phyloP scores from a whole-genome alignment of 192 early-diverging fungal genomes.

The Mortierella alpina region DNA sequence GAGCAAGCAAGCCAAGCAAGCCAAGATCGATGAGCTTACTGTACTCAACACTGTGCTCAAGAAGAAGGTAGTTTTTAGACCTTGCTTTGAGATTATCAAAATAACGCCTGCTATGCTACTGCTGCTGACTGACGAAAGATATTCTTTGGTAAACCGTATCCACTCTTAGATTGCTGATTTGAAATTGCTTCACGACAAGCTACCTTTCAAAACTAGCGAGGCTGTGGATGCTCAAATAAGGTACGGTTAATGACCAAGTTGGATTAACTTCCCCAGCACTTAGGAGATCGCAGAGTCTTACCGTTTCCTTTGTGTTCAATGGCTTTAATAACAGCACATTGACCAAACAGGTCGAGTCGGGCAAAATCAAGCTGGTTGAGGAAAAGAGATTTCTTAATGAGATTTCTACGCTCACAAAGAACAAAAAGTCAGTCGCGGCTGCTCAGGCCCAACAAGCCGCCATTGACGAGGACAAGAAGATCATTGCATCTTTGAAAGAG shows the following conservation, averaged over 20 bases:
- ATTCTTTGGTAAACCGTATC: background rate
- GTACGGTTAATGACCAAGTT: conserved; percentile 40
- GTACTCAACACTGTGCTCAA: conserved; percentile 77
- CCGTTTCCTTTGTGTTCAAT: background rate
- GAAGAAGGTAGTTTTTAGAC: conserved; percentile 73
- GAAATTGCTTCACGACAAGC: conserved; percentile 79
- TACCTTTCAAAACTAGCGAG: conserved; percentile 80
- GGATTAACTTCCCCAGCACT: background rate
- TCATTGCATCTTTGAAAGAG: conserved; percentile 73
- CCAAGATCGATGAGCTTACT: conserved; percentile 79
- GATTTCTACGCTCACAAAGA: conserved; percentile 81
- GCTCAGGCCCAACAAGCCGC: conserved; percentile 64
- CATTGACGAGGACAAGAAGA: conserved; percentile 66
- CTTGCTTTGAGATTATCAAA: background rate
- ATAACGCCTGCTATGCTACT: background rate
- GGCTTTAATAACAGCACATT: conserved; percentile 59
- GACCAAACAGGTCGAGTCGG: conserved; percentile 83
- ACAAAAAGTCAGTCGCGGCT: conserved; percentile 76
- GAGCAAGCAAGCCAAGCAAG: conserved; percentile 73
- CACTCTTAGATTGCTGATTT: conserved; percentile 71
- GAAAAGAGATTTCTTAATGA: conserved; percentile 89
- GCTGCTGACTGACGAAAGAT: background rate
- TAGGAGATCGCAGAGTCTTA: background rate
- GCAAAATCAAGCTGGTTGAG: conserved; percentile 81
- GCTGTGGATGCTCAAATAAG: conserved; percentile 83